Evolutionary conservation across 768 basidiomycete genomes (phyloP).

Genomic region (Sporobolomyces phaffii): DNA sequence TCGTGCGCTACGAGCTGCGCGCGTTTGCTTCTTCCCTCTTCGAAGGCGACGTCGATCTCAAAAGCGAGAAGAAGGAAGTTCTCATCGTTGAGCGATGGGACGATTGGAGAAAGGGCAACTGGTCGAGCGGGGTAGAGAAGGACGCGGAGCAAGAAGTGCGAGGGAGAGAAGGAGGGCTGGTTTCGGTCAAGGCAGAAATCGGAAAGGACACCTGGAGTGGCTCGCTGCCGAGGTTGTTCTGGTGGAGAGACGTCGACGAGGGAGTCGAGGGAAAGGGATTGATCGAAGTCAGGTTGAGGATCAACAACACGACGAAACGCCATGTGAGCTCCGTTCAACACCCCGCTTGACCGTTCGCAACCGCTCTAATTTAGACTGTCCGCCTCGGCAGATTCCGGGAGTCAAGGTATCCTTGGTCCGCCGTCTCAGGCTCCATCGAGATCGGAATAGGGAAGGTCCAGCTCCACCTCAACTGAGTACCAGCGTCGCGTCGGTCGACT

Average conservation of each 20-base stretch:
- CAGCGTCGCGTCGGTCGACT: slow-evolving; percentile 7
- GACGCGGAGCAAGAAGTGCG: slow-evolving; percentile 13
- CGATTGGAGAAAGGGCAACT: slow-evolving; percentile 37
- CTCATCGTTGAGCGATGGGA: slow-evolving; percentile 39
- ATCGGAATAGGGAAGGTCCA: neutral
- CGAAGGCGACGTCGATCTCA: slow-evolving; percentile 30
- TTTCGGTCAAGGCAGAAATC: slow-evolving; percentile 19
- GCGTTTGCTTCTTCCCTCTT: slow-evolving; percentile 31
- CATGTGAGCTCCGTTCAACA: slow-evolving; percentile 28
- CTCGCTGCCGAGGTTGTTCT: slow-evolving; percentile 35
- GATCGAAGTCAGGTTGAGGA: slow-evolving; percentile 19
- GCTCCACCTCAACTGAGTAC: slow-evolving; percentile 14
- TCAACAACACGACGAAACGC: slow-evolving; percentile 36
- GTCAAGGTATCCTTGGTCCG: slow-evolving; percentile 36
- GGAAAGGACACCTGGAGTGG: slow-evolving; percentile 22
- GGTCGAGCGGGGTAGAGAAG: slow-evolving; percentile 12
- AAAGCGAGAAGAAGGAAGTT: slow-evolving; percentile 24
- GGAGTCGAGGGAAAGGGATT: slow-evolving; percentile 11
- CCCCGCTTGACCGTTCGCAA: too few species aligned
- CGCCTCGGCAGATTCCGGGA: slow-evolving; percentile 36
- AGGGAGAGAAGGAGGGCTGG: slow-evolving; percentile 19
- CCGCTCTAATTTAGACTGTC: too few species aligned
- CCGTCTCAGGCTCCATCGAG: slow-evolving; percentile 16
- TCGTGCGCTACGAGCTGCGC: slow-evolving; percentile 32
- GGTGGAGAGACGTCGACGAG: slow-evolving; percentile 25